phyloP scores from a whole-genome alignment of 2,329 filamentous ascomycete species.

The Fusarium beomiforme region DNA sequence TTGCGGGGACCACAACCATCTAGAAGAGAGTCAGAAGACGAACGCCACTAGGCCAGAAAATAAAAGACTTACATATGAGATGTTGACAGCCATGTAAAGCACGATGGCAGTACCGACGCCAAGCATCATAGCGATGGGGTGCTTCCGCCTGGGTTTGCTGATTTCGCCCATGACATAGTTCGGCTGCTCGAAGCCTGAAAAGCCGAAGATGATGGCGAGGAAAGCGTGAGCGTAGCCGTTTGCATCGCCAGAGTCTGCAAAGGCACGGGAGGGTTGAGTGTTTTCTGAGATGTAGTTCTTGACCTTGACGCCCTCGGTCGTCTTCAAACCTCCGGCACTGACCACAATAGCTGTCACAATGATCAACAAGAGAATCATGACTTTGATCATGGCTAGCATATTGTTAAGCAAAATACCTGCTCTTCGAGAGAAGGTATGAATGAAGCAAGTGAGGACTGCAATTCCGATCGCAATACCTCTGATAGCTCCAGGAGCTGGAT shows the following conservation, averaged over 20 bases:
- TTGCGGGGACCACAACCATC: slow-evolving; percentile 49
- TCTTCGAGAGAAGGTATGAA: slow-evolving; percentile 59
- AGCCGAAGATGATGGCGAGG: slow-evolving; percentile 54
- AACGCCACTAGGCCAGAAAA: rapidly evolving
- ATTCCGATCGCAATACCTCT: slow-evolving; percentile 59
- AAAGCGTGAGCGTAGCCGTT: slow-evolving; percentile 53
- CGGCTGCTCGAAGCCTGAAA: slow-evolving; percentile 52
- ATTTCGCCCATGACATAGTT: slow-evolving; percentile 51
- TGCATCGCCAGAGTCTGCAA: slow-evolving; percentile 36
- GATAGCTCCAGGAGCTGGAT: slow-evolving; percentile 47
- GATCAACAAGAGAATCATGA: slow-evolving; percentile 59
- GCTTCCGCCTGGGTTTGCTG: slow-evolving; percentile 45
- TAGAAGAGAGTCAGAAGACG: slow-evolving; percentile 30
- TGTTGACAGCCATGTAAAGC: slow-evolving; percentile 51
- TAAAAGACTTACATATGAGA: slow-evolving; percentile 47
- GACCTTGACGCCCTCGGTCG: slow-evolving; percentile 13
- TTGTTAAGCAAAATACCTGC: slow-evolving; percentile 64
- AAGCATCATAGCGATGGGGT: slow-evolving; percentile 46
- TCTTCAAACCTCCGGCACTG: slow-evolving; percentile 39
- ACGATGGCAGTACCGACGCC: slow-evolving; percentile 45
- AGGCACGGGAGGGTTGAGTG: slow-evolving; percentile 40
- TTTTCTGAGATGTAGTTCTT: slow-evolving; percentile 43
- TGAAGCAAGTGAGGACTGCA: slow-evolving; percentile 55
- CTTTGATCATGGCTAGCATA: slow-evolving; percentile 59
- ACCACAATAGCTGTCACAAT: slow-evolving; percentile 48